A percentile compares a stretch with the other conserved stretches of the same genome.
These are phyloP conservation scores for Dispira simplex DNA, from an alignment of 192 early-diverging fungal genomes.

Conservation along the genomic window DNA sequence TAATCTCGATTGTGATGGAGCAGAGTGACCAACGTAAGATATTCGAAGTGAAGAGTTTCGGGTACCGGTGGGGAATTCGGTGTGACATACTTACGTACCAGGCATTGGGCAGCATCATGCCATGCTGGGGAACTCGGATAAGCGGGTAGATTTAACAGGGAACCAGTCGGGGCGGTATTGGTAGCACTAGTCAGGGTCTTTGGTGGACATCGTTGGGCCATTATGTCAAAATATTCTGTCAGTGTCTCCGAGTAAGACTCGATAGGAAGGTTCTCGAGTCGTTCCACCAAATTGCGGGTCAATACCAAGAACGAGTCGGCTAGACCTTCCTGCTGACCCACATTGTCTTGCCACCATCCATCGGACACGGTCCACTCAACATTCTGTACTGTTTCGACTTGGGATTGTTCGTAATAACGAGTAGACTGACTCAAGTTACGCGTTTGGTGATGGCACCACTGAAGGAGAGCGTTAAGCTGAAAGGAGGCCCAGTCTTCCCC, in stretches of 20 bases:
- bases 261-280: conserved; percentile 12
- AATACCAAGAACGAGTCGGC: background rate
- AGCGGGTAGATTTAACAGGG: background rate
- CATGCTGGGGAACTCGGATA: background rate
- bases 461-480: conserved; percentile 13
- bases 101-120: background rate
- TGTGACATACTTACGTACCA: background rate
- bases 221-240: no score
- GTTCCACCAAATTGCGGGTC: background rate
- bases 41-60: background rate
- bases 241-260: background rate
- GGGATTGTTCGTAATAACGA: background rate
- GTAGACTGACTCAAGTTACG: conserved; percentile 13
- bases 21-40: conserved; percentile 16
- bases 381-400: background rate
- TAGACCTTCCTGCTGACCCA: background rate
- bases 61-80: background rate
- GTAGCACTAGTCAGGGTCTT: background rate
- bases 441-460: conserved; percentile 15
- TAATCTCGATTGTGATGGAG: conserved; percentile 37
- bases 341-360: conserved; percentile 6
- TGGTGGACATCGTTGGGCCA: no score
- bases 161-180: background rate
- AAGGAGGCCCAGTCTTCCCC: conserved; percentile 45
- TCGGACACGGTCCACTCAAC: no score